Evolutionary conservation across 805 yeast species (phyloP).

Genomic region (Pichia rugopelliculosa): DNA sequence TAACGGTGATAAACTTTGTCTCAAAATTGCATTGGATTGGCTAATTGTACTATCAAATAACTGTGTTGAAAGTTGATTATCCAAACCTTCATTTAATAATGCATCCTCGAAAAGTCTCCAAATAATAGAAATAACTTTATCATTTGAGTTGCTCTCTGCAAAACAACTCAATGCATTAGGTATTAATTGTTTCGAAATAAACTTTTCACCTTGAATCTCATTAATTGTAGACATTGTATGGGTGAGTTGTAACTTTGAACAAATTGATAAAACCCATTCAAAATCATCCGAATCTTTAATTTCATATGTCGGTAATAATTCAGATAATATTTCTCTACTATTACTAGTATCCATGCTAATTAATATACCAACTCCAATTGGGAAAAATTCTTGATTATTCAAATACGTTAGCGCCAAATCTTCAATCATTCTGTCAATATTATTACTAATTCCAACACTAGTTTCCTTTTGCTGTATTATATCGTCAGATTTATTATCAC

Average conservation of each 20-base stretch:
- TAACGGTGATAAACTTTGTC: conserved; percentile 66
- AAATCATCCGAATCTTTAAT: conserved; percentile 66
- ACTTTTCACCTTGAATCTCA: conserved; percentile 40
- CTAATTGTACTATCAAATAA: neutral
- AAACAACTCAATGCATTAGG: conserved; percentile 60
- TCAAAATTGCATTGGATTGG: conserved; percentile 40
- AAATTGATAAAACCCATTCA: conserved; percentile 70
- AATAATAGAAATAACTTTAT: conserved; percentile 40
- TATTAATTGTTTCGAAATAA: conserved; percentile 26
- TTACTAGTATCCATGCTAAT: conserved; percentile 38
- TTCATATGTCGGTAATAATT: conserved; percentile 52
- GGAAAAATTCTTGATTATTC: conserved; percentile 45
- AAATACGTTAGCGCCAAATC: conserved; percentile 50
- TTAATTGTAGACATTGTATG: conserved; percentile 50
- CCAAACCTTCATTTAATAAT: conserved; percentile 41
- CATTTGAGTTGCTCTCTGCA: conserved; percentile 55
- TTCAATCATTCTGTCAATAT: conserved; percentile 36
- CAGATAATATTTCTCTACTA: conserved; percentile 41
- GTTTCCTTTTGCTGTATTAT: neutral
- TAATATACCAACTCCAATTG: conserved; percentile 64
- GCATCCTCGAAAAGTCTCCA: conserved; percentile 61
- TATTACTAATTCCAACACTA: conserved; percentile 13
- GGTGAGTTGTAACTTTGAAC: conserved; percentile 60
- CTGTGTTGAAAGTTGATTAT: conserved; percentile 7
- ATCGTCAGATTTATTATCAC: conserved; percentile 12